Base-by-base conservation (phyloP, 257 asterid genomes). In the Pogostemon cablin region DNA sequence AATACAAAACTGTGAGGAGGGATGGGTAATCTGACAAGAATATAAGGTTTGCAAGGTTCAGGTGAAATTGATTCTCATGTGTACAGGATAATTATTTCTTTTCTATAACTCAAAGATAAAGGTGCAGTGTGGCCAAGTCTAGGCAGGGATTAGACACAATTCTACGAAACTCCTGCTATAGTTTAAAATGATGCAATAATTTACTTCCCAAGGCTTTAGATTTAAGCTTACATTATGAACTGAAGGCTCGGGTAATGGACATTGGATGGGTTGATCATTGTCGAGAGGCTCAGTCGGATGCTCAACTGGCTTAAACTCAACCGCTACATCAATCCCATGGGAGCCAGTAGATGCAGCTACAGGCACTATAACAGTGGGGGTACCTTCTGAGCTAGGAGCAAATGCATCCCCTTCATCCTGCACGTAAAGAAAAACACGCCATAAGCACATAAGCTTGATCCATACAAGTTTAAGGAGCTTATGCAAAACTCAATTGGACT, bases 211-310 rank as follows among this genome's bases (percentile, higher is more conserved):
- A 44, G 6, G 68, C 20, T 17, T 50, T 54, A 62, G 50, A 58
- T 3, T 8, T 7, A 62, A 64, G 77, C 91, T 84, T 83, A 93
- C 97, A 74, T 87, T 88, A 4, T 90, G 90, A 76, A 87, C 84
- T 2, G 95, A 93, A 72, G 98, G 97, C 75, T 93, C 98, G 0
- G 96, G 95, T 44, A 86, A 74, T 1, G 98, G 98, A 78, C 97
- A 93, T 54, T 70, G 87, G 79, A 90, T 80, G 8, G 98, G 96
- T 41, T 72, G 86, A 70, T 93, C 98, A 59, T 58, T 74, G 80
- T 90, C 86, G 3, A 84, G 90, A 68, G 96, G 98, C 86, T 90
- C 98, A 7, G 65, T 41, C 1, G 95, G 96, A 80, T 84, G 95
- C 60, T 88, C 95, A 15, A 93, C 79, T 11, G 95, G 96, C 82